Conservation (phyloP, 1,139 yeast species). For the Saccharomyces hybrid region DNA sequence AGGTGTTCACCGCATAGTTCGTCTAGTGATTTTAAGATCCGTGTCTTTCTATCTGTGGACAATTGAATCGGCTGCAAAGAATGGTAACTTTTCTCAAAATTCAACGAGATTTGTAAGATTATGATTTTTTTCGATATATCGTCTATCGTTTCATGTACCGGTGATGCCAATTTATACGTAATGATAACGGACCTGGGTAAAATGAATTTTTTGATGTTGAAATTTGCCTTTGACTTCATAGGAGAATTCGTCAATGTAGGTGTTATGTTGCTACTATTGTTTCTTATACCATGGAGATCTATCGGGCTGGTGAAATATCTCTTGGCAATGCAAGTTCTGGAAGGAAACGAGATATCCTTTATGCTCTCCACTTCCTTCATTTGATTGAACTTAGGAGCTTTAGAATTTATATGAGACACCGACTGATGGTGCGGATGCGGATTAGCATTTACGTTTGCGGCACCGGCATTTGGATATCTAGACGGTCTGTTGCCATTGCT, state of each 20-base stretch:
- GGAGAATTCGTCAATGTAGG: neutral
- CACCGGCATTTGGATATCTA: neutral
- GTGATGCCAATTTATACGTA: neutral
- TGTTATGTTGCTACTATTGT: neutral
- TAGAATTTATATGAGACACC: neutral
- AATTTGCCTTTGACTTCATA: neutral
- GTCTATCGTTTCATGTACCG: neutral
- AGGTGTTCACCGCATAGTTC: neutral
- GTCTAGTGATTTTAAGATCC: neutral
- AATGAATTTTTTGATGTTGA: neutral
- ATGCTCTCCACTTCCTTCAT: neutral
- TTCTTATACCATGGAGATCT: neutral
- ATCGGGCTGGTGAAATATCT: neutral
- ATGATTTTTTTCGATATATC: neutral
- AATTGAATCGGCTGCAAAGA: neutral
- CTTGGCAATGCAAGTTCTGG: neutral
- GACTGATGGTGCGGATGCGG: neutral
- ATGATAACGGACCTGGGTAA: neutral
- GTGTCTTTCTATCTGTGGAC: neutral
- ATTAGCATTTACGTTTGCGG: neutral
- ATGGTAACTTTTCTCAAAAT: conserved; percentile 5
- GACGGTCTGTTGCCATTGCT: neutral
- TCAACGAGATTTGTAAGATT: conserved; percentile 1
- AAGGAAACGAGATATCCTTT: neutral
- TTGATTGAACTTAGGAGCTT: neutral